phyloP scores from a whole-genome alignment of 2,329 filamentous ascomycete species.

The Onygena corvina region DNA sequence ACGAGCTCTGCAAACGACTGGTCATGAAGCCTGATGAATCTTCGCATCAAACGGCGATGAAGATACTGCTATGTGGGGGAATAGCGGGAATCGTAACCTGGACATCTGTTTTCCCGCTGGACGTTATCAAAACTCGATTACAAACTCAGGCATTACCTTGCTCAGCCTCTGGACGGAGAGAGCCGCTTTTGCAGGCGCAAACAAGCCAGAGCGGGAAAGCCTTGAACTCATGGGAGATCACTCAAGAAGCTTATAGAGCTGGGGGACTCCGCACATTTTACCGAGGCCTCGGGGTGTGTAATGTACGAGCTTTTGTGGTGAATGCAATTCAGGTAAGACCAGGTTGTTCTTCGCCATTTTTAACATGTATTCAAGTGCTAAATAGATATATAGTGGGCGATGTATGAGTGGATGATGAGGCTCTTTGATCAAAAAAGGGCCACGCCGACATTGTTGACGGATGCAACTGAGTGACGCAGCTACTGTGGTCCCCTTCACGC shows the following conservation, averaged over 20 bases:
- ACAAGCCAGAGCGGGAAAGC: conserved; percentile 13
- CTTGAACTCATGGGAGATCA: conserved; percentile 50
- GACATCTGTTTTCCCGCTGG: conserved; percentile 80
- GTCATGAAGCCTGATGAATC: conserved; percentile 39
- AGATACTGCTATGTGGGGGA: conserved; percentile 70
- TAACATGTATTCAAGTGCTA: conserved; percentile 6
- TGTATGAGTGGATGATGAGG: conserved; percentile 79
- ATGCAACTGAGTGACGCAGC: not conserved
- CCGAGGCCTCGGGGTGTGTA: conserved; percentile 66
- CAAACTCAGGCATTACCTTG: conserved; percentile 51
- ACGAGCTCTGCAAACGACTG: conserved; percentile 59
- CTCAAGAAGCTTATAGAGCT: conserved; percentile 52
- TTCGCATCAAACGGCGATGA: conserved; percentile 43
- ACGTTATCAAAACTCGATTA: conserved; percentile 85
- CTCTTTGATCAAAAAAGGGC: not conserved
- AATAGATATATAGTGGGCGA: conserved; percentile 55
- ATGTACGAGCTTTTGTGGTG: conserved; percentile 74
- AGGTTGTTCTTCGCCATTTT: conserved; percentile 5
- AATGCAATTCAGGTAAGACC: conserved; percentile 68
- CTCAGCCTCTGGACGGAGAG: conserved; percentile 17
- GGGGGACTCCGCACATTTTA: conserved; percentile 57
- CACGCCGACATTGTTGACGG: not conserved
- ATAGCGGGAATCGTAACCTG: conserved; percentile 79
- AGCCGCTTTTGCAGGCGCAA: conserved; percentile 17
- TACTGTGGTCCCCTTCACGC: no score